Percentiles rank a stretch among this genome's conserved stretches.
These are phyloP conservation scores for Tephrocybe sp. DNA, from an alignment of 768 basidiomycete species.

Conservation along the genomic window DNA sequence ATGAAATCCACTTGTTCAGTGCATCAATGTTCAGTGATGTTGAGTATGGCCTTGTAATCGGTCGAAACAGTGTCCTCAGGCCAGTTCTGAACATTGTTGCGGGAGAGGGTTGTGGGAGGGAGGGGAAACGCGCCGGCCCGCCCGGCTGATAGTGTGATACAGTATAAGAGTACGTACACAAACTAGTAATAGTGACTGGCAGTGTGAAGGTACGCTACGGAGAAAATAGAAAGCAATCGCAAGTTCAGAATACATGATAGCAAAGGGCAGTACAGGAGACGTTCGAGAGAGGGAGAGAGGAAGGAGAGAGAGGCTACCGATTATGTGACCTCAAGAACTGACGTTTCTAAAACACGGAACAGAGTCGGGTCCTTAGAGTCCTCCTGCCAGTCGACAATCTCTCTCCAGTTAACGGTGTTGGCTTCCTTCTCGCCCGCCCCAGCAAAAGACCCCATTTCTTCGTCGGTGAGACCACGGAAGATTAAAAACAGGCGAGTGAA, in stretches of 20 bases:
- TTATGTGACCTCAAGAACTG: constrained; percentile 68
- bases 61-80: constrained; percentile 8
- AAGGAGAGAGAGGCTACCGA: constrained; percentile 1
- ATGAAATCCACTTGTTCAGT: constrained; percentile 53
- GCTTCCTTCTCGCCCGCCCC: constrained; percentile 87
- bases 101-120: no score
- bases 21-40: constrained; percentile 19
- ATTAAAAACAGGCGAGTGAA: constrained; percentile 87
- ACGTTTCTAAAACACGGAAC: constrained; percentile 79
- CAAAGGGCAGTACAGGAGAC: constrained; percentile 17
- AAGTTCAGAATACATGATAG: no score
- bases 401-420: constrained; percentile 76
- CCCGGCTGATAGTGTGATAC: not conserved
- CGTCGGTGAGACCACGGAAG: constrained; percentile 78
- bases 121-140: not conserved
- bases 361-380: constrained; percentile 68
- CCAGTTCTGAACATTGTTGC: constrained; percentile 15
- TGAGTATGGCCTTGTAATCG: constrained; percentile 12
- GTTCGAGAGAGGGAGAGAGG: not conserved
- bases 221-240: no score
- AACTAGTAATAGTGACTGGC: no score
- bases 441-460: constrained; percentile 71
- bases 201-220: no score
- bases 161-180: constrained; percentile 3
- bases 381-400: constrained; percentile 78